Percentiles rank a stretch among this genome's conserved stretches.
phyloP scores from a whole-genome alignment of 2,329 filamentous ascomycete genomes.

The Ophioceras dolichostomum region DNA sequence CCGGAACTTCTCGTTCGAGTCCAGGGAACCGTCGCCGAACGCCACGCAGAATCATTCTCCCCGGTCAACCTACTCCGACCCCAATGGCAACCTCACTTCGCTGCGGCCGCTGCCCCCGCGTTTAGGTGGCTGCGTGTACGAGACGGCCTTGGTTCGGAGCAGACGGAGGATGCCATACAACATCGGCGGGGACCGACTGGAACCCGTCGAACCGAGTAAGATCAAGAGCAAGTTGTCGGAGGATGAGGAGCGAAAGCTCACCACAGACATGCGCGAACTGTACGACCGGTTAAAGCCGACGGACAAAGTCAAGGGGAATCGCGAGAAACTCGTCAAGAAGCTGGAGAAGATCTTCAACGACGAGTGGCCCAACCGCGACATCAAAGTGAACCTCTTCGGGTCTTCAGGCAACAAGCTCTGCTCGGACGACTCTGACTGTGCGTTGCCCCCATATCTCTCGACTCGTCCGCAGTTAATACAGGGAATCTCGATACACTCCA shows the following conservation, averaged over 20 bases:
- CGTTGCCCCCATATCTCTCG: constrained; percentile 24
- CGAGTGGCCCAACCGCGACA: constrained; percentile 84
- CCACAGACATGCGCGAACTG: constrained; percentile 71
- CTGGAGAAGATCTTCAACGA: constrained; percentile 78
- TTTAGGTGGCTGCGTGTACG: constrained; percentile 65
- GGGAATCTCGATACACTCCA: too few relatives aligned
- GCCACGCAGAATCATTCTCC: constrained; percentile 71
- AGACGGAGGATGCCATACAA: constrained; percentile 86
- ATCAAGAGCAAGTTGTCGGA: constrained; percentile 58
- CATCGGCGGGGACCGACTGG: constrained; percentile 67
- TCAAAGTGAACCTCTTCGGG: constrained; percentile 90
- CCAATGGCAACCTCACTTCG: constrained; percentile 60
- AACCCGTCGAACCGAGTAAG: constrained; percentile 58
- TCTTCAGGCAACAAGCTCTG: constrained; percentile 92
- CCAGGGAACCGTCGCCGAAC: constrained; percentile 67
- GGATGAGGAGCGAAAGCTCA: constrained; percentile 64
- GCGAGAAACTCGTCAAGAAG: constrained; percentile 70
- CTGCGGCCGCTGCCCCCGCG: constrained; percentile 50
- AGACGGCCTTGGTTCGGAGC: constrained; percentile 72
- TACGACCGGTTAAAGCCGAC: constrained; percentile 81
- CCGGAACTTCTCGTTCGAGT: constrained; percentile 69
- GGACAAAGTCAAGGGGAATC: constrained; percentile 61
- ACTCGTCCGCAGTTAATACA: too few relatives aligned
- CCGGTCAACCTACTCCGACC: constrained; percentile 81
- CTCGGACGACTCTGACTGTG: constrained; percentile 92